Percentiles rank a stretch among this genome's conserved stretches.
Evolutionary conservation across 2,329 filamentous ascomycete species (phyloP).

Genomic region (Fusarium goolgardi): DNA sequence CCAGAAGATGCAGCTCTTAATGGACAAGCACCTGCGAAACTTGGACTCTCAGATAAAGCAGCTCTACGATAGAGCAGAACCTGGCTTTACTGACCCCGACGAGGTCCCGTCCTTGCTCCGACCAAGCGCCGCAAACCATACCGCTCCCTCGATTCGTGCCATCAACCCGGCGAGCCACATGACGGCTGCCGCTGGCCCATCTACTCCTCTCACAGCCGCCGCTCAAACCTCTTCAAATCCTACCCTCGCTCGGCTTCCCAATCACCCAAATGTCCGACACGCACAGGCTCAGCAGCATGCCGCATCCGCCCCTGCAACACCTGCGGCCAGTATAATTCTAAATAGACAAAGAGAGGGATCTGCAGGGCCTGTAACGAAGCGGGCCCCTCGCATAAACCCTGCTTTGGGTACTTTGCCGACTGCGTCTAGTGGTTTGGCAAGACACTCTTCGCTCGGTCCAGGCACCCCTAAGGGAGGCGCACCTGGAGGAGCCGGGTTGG

Average conservation of each 20-base stretch:
- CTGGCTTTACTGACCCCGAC: slow-evolving; percentile 70
- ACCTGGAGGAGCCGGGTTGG: slow-evolving; percentile 51
- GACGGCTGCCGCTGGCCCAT: slow-evolving; percentile 42
- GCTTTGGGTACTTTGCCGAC: slow-evolving; percentile 61
- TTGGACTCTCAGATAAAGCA: slow-evolving; percentile 73
- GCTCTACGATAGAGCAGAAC: slow-evolving; percentile 70
- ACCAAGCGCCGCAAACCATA: slow-evolving; percentile 65
- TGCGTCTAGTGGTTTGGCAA: slow-evolving; percentile 68
- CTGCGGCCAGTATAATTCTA: slow-evolving; percentile 70
- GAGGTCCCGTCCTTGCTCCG: slow-evolving; percentile 72
- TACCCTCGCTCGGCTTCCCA: slow-evolving; percentile 57
- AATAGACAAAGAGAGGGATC: slow-evolving; percentile 69
- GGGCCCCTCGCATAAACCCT: slow-evolving; percentile 61
- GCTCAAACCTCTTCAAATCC: slow-evolving; percentile 54
- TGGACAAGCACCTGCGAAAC: slow-evolving; percentile 72
- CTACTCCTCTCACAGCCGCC: slow-evolving; percentile 45
- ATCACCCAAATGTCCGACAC: slow-evolving; percentile 60
- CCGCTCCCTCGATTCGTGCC: slow-evolving; percentile 54
- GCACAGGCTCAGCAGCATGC: slow-evolving; percentile 64
- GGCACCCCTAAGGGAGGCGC: slow-evolving; percentile 66
- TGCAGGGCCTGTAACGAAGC: slow-evolving; percentile 68
- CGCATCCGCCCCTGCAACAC: slow-evolving; percentile 69
- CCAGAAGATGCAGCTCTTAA: slow-evolving; percentile 69
- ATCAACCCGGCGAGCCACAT: slow-evolving; percentile 57
- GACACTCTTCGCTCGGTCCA: slow-evolving; percentile 72